Evolutionary conservation across 352 stramenopile genomes (phyloP), one percentile per base, ranked within the genome.

Genomic region (Pythium folliculosum): DNA sequence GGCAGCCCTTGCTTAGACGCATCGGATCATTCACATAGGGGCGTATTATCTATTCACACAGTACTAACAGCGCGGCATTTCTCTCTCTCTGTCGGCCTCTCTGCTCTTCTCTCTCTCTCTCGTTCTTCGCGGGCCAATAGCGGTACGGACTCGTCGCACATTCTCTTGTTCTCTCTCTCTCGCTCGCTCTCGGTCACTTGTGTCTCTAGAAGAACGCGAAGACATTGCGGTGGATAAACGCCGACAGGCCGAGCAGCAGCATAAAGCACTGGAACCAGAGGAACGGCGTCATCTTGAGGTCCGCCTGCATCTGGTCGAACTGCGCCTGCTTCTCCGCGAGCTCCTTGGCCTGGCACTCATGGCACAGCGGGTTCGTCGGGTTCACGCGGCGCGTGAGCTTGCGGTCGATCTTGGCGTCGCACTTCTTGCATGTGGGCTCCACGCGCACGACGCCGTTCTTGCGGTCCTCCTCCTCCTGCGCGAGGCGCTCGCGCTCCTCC

Each of bases 151-250:
- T 32, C 27, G 27, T 32, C 27, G 27, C 27, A 32, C 27, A 32
- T 32, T 32, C 27, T 2, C 27, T 32, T 5, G 27, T 5, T 32
- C 5, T 5, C 2, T 6, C 27, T 30, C 35, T 40, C 35, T 40
- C 32, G 5, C 32, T 37, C 32, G 5, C 32, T 37, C 32, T 40
- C 8, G 8, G 3, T 14, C 22, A 5, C n/a, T 16, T 30, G n/a
- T 19, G 47, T 14, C 44, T 17, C 40, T 63, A 88, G 64, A 84
- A 83, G 21, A 90, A 64, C 63, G 81, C 64, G 58, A 83, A 75
- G 59, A 89, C 63, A 69, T 90, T 91, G 64, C 85, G 85, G 65
- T 91, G 81, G 69, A 89, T 73, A 56, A 91, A 90, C 61, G 86
- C 77, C 9, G 66, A 61, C 27, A 93, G 68, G 3, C 73, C 85